These are phyloP conservation scores for Diplogelasinospora grovesii DNA, from an alignment of 495 filamentous ascomycete genomes.

Conservation along the genomic window DNA sequence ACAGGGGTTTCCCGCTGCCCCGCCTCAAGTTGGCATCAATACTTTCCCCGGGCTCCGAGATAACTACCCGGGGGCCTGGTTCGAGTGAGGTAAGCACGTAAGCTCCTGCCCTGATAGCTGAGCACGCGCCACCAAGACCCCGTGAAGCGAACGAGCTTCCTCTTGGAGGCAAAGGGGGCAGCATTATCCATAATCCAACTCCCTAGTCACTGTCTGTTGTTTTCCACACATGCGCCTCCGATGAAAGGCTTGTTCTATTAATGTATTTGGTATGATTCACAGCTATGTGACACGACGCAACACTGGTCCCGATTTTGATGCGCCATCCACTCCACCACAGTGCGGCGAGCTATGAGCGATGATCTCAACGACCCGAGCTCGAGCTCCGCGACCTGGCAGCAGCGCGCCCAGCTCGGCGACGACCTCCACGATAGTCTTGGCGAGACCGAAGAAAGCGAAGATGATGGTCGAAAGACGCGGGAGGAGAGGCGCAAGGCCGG, in stretches of 20 bases:
- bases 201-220: too few species aligned
- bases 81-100: too few species aligned
- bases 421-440: slow-evolving; percentile 20
- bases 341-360: slow-evolving; percentile 58
- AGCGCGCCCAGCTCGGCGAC: slow-evolving; percentile 23
- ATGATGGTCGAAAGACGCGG: slow-evolving; percentile 11
- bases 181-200: too few species aligned
- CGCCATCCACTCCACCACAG: slow-evolving; percentile 8
- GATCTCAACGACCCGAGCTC: slow-evolving; percentile 54
- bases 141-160: too few species aligned
- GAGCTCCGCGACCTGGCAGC: slow-evolving; percentile 45
- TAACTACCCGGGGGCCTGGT: too few species aligned
- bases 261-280: neutral
- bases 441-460: slow-evolving; percentile 13
- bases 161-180: too few species aligned
- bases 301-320: slow-evolving; percentile 2
- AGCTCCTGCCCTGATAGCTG: too few species aligned
- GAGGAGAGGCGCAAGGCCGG: slow-evolving; percentile 29
- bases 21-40: too few species aligned
- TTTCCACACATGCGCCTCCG: too few species aligned
- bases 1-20: too few species aligned
- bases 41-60: too few species aligned
- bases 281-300: slow-evolving; percentile 10
- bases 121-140: too few species aligned
- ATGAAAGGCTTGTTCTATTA: neutral